Evolutionary conservation across 2,329 filamentous ascomycete genomes (phyloP).

Genomic region (Colletotrichum caudatum): DNA sequence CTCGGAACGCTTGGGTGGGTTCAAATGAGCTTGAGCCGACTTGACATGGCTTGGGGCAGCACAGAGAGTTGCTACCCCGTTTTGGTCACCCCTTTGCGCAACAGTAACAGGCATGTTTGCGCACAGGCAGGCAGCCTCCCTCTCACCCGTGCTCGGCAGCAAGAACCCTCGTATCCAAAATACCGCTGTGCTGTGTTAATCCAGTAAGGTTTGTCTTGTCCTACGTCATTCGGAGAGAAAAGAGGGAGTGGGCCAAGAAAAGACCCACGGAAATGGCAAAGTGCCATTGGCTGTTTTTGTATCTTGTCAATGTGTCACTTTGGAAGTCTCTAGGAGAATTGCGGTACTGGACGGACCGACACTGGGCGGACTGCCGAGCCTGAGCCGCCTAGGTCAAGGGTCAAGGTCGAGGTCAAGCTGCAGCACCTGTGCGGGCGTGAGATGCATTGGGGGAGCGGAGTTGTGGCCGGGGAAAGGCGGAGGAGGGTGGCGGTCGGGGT

Average conservation of each 20-base stretch:
- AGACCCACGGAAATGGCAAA: slow-evolving; percentile 17
- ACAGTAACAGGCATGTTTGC: not conserved
- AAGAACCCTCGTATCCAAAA: slow-evolving; percentile 17
- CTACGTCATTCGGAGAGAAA: slow-evolving; percentile 33
- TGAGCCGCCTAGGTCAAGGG: slow-evolving; percentile 36
- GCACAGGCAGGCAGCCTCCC: slow-evolving; percentile 5
- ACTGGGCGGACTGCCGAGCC: slow-evolving; percentile 39
- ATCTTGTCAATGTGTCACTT: slow-evolving; percentile 6
- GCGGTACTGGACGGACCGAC: slow-evolving; percentile 37
- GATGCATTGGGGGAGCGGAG: slow-evolving; percentile 25
- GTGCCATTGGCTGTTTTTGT: slow-evolving; percentile 8
- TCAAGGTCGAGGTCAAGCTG: slow-evolving; percentile 36
- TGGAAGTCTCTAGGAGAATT: slow-evolving; percentile 1
- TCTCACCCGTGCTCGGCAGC: slow-evolving; percentile 19
- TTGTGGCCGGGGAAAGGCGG: slow-evolving; percentile 25
- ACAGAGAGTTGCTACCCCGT: too few relatives aligned
- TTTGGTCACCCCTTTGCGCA: not conserved
- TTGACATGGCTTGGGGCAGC: slow-evolving; percentile 18
- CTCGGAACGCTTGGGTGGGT: slow-evolving; percentile 40
- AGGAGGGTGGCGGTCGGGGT: slow-evolving; percentile 18
- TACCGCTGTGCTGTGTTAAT: slow-evolving; percentile 9
- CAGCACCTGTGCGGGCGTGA: slow-evolving; percentile 30
- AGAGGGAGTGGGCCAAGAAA: slow-evolving; percentile 30
- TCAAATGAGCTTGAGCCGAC: slow-evolving; percentile 37
- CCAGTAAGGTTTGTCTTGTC: slow-evolving; percentile 34